Conservation (phyloP, 768 basidiomycete genomes). For the Macrolepiota albuminosa region DNA sequence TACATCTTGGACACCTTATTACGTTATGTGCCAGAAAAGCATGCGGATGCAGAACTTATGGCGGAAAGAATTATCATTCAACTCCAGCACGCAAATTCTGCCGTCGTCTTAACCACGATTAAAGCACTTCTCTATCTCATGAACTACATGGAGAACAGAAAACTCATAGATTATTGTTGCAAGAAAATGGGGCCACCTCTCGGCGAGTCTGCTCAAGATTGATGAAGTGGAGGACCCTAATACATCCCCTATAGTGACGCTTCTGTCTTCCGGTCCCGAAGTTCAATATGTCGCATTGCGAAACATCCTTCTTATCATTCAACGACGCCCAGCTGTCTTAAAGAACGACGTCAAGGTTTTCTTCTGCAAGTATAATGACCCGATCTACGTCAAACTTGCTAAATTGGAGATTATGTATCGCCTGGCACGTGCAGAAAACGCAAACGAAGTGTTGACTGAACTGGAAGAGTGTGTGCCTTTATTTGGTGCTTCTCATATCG, state of each 20-base stretch:
- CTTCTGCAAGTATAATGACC: constrained; percentile 99
- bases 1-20: constrained; percentile 94
- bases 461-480: constrained; percentile 73
- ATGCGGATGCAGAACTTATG: constrained; percentile 87
- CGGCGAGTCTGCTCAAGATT: constrained; percentile 43
- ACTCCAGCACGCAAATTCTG: constrained; percentile 97
- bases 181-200: constrained; percentile 98
- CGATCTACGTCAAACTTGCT: constrained; percentile 97
- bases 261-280: constrained; percentile 95
- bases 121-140: constrained; percentile 94
- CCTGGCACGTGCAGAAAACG: constrained; percentile 91
- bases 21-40: constrained; percentile 87
- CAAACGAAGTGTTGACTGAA: constrained; percentile 88
- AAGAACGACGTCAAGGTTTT: constrained; percentile 99
- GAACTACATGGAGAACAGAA: constrained; percentile 97
- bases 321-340: constrained; percentile 85
- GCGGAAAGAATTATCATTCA: constrained; percentile 94
- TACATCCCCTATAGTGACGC: constrained; percentile 56
- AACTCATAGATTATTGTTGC: constrained; percentile 84
- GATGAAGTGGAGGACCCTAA: constrained; percentile 5
- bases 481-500: background rate
- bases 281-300: constrained; percentile 97
- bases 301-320: constrained; percentile 96
- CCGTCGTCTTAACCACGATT: constrained; percentile 98
- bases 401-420: constrained; percentile 99